phyloP scores from a whole-genome alignment of 306 rosid genomes.

The Castanea sativa region DNA sequence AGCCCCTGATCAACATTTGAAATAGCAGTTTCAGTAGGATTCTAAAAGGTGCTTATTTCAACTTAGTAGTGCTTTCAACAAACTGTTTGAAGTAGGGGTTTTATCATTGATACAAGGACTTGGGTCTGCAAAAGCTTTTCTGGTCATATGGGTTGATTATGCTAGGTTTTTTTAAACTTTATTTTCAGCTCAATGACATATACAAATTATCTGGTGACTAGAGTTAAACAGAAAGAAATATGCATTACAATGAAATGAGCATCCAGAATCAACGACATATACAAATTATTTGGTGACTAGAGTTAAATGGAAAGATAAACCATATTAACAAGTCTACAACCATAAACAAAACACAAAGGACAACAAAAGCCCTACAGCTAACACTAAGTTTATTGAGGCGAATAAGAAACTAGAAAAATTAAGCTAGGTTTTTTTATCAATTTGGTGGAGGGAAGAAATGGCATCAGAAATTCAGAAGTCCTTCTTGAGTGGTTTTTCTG shows the following conservation, averaged over 20 bases:
- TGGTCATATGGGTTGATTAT: too few relatives aligned
- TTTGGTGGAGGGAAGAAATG: constrained; percentile 84
- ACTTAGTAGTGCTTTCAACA: neutral
- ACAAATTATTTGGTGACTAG: neutral
- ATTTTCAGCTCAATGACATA: neutral
- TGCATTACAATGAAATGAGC: neutral
- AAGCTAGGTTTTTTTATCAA: constrained; percentile 14
- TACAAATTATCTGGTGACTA: neutral
- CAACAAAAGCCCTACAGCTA: too few relatives aligned
- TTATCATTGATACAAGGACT: neutral
- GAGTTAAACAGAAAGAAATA: neutral
- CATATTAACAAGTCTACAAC: neutral
- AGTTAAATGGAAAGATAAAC: neutral
- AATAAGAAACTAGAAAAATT: neutral
- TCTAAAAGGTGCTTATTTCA: neutral
- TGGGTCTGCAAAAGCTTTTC: neutral
- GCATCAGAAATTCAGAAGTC: constrained; percentile 56
- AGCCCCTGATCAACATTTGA: neutral
- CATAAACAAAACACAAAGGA: neutral
- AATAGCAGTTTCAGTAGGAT: neutral
- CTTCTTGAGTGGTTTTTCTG: constrained; percentile 74
- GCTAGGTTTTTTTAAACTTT: neutral
- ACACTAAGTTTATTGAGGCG: constrained; percentile 4
- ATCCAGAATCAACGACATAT: neutral
- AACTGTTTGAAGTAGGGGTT: neutral